Evolutionary conservation across 148 eudicot genomes (phyloP).

Genomic region (Fagopyrum homotropicum): DNA sequence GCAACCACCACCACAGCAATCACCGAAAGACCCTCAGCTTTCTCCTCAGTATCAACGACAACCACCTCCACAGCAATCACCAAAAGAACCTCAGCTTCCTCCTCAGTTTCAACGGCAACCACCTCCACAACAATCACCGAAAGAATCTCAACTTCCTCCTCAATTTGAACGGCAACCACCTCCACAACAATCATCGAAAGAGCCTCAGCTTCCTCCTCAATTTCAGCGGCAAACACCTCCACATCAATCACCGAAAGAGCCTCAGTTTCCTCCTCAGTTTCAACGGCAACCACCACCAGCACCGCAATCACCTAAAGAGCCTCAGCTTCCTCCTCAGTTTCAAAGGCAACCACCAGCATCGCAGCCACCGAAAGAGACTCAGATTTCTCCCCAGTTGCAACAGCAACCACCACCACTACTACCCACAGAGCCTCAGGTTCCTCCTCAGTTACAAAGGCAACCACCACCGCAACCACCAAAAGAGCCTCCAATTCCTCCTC

Average conservation of each 20-base stretch:
- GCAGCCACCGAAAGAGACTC: conserved; percentile 19
- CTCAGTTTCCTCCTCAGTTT: background rate
- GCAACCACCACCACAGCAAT: conserved; percentile 29
- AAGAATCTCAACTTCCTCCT: no score
- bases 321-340: conserved; percentile 13
- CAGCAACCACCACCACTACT: background rate
- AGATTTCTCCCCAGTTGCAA: background rate
- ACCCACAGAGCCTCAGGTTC: background rate
- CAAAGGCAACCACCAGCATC: conserved; percentile 23
- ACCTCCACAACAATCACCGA: no score
- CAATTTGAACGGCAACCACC: no score
- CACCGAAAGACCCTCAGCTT: conserved; percentile 11
- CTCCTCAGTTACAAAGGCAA: no score
- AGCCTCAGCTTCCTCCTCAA: no score
- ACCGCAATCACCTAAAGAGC: conserved; percentile 24
- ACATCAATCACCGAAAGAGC: background rate
- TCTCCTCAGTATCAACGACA: background rate
- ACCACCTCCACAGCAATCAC: background rate
- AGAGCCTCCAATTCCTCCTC: no score
- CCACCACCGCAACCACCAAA: no score
- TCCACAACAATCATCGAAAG: no score
- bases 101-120: no score
- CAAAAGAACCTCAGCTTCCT: background rate
- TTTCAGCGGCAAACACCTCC: background rate
- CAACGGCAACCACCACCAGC: background rate